These are phyloP conservation scores for Aspergillus olivimuriae DNA, from an alignment of 495 filamentous ascomycete species.

Conservation along the genomic window DNA sequence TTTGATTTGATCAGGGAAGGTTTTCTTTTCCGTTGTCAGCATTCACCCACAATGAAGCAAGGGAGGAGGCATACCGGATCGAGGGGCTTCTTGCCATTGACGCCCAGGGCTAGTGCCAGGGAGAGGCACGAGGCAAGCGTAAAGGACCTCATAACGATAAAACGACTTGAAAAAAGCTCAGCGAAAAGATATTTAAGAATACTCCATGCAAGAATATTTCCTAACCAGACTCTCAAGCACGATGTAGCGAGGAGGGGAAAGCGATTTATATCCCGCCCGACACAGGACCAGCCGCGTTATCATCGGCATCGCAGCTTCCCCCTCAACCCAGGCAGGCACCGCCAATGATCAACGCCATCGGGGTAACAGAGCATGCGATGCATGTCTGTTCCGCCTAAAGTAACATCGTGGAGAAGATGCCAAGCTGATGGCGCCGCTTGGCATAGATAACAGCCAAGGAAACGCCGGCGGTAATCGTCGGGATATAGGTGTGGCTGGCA, in stretches of 20 bases:
- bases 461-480: neutral
- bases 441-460: neutral
- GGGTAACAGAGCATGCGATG: too few relatives aligned
- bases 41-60: neutral
- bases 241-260: too few relatives aligned
- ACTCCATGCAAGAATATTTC: too few relatives aligned
- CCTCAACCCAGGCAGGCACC: too few relatives aligned
- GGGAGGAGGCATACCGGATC: neutral
- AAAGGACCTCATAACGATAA: constrained; percentile 1
- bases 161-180: neutral
- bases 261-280: too few relatives aligned
- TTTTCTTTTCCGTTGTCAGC: too few relatives aligned
- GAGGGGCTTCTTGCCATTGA: neutral
- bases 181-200: too few relatives aligned
- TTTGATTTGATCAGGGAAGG: constrained; percentile 8
- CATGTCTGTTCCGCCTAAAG: too few relatives aligned
- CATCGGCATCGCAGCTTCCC: too few relatives aligned
- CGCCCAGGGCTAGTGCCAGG: constrained; percentile 1
- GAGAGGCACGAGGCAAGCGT: neutral
- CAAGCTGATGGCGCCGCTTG: neutral
- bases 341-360: too few relatives aligned
- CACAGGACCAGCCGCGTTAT: too few relatives aligned
- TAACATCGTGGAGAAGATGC: neutral
- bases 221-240: too few relatives aligned
- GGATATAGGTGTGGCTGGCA: neutral